Evolutionary conservation across 331 rosid genomes (phyloP), one percentile per base, ranked within the genome.

Genomic region (Rosa hybrid): DNA sequence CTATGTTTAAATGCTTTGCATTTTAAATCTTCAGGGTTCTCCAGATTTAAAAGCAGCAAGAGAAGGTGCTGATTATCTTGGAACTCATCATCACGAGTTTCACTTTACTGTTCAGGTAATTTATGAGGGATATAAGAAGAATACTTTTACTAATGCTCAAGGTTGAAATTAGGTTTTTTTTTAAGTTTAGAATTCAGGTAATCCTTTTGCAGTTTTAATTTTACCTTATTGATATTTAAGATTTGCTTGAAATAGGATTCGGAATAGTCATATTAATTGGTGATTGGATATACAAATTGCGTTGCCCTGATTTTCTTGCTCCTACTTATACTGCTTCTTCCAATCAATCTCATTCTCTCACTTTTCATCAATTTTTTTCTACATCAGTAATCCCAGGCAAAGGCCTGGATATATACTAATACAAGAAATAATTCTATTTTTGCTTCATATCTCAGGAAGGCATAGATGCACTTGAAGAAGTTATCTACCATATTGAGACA

Each of bases 401-500:
- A 71, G 71, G 18, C 38, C 10, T 8, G 17, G 42, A 79, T 20
- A 73, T 71, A 62, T 56, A 44, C 38, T 75, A 74, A 18, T 20
- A 1, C 6, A 68, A 30, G 77, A 34, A 59, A 21, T 51, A 25
- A 30, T 60, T 80, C 68, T 69, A 49, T 20, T 65, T 77, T 83
- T 70, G 75, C 77, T 78, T 86, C 30, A 60, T 72, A 75, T 83
- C 68, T 75, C 91, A 96, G 99, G 98, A 96, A 90, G 99, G 99
- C 83, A 82, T 95, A 89, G 99, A 95, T 79, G 99, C 99, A 45
- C 89, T 95, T 80, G 97, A 95, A 86, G 99, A 95, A 88, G 99
- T 95, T 80, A 93, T 95, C 79, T 91, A 95, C 90, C 99, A 95
- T 80, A 75, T 86, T 78, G 99, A 95, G 90, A 93, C 99, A 75